A percentile compares a stretch with the other conserved stretches of the same genome.
These are phyloP conservation scores for Verticillium dahliae DNA, from an alignment of 2,329 filamentous ascomycete species.

Conservation along the genomic window DNA sequence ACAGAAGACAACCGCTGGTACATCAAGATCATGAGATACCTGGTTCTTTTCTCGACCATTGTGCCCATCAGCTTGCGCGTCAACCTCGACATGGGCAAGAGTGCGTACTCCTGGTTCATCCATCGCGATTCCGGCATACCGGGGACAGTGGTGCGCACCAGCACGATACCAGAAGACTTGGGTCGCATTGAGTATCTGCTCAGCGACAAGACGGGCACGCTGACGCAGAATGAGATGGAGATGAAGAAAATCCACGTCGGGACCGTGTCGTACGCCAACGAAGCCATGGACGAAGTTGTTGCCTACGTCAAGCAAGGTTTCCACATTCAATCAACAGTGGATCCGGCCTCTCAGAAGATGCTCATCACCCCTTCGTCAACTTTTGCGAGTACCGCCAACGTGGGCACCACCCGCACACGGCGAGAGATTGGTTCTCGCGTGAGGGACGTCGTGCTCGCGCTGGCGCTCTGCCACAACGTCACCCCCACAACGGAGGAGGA, in stretches of 20 bases:
- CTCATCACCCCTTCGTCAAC: constrained; percentile 73
- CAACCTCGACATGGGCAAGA: constrained; percentile 95
- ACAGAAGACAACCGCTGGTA: constrained; percentile 73
- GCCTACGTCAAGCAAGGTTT: constrained; percentile 85
- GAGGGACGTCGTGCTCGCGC: constrained; percentile 82
- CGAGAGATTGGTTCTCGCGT: constrained; percentile 92
- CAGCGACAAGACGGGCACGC: constrained; percentile 95
- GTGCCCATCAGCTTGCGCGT: constrained; percentile 95
- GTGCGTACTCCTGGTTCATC: constrained; percentile 92
- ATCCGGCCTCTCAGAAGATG: constrained; percentile 33
- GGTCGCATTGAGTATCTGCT: constrained; percentile 93
- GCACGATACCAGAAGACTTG: constrained; percentile 93
- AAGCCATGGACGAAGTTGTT: constrained; percentile 95
- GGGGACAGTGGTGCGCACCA: constrained; percentile 88
- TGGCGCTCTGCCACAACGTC: constrained; percentile 94
- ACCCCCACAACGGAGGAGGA: constrained; percentile 85
- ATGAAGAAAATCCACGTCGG: constrained; percentile 98
- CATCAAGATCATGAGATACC: constrained; percentile 93
- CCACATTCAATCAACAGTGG: constrained; percentile 41
- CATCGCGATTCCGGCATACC: constrained; percentile 85
- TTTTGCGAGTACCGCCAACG: constrained; percentile 53
- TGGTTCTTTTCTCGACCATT: constrained; percentile 98
- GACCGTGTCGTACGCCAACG: constrained; percentile 95
- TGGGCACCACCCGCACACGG: constrained; percentile 70
- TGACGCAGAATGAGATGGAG: constrained; percentile 98